Base-by-base conservation (phyloP, 805 yeast genomes). In the Candida sphagnicola region DNA sequence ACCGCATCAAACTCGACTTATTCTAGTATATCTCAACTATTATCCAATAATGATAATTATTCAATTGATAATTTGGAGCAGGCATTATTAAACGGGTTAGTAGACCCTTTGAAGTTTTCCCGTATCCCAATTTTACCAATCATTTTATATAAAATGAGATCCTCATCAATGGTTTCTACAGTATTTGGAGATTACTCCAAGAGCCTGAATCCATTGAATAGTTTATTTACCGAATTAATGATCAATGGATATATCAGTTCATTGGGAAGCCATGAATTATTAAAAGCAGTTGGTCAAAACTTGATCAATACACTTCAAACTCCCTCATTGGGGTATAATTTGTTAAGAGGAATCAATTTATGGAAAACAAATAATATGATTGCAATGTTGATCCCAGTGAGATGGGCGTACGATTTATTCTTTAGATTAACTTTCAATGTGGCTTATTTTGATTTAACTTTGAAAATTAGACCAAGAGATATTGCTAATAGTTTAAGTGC, bases 51-150 rank as follows among this genome's bases (percentile, higher is more conserved):
- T 18, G 30, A 39, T 13, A 38, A 35, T 36, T 51, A 46, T 41
- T 38, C 49, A 6, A 44, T 52, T 28, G 60, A 58, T 39, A 56
- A 50, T 35, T 47, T 62, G 21, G 67, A 62, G 31, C 52, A 49
- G 28, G 66, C 65, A 3, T 44, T 63, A 4, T 46, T 51, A 10
- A 52, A 48, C 16, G 68, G 68, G 1, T 35, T 59, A 14, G 49
- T 63, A 4, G 68, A 61, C 45, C 70, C 67, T 6, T 46, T 61
- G 35, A 64, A 64, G 40, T 57, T 66, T 42, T 56, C 67, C 14
- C 50, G 66, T 21, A 53, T 68, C 12, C 67, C 72, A 3, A 42
- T 59, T 8, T 53, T 68, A n/a, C 74, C 74, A 4, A 48, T 67
- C 12, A 53, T 65, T 25, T 38, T 68, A 40, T 67, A 62, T 46